Percentiles rank a stretch among this genome's conserved stretches.
phyloP scores from a whole-genome alignment of 2,329 filamentous ascomycete genomes.

The Aschersonia sp. region DNA sequence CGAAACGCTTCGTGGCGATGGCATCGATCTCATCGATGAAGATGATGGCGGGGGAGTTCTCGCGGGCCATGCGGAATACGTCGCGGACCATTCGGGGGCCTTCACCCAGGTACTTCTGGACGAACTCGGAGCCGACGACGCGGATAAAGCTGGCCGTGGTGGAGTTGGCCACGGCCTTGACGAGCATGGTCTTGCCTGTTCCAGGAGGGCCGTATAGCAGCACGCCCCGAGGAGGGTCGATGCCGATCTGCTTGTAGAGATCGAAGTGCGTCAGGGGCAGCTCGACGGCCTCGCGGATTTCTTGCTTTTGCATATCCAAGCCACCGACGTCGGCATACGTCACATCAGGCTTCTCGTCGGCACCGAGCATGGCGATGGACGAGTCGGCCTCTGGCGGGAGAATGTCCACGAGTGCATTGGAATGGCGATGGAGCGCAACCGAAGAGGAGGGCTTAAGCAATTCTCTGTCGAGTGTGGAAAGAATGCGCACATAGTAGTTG shows the following conservation, averaged over 20 bases:
- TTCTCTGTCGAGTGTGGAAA: slow-evolving; percentile 96
- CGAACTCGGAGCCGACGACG: slow-evolving; percentile 95
- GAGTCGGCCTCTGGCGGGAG: slow-evolving; percentile 97
- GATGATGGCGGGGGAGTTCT: slow-evolving; percentile 97
- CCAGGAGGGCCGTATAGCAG: slow-evolving; percentile 91
- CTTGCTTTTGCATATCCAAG: slow-evolving; percentile 98
- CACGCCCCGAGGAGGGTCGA: slow-evolving; percentile 92
- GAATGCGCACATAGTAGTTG: slow-evolving; percentile 96
- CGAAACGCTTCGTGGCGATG: slow-evolving; percentile 97
- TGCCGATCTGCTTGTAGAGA: slow-evolving; percentile 97
- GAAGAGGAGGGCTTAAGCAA: slow-evolving; percentile 96
- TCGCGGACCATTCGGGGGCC: slow-evolving; percentile 98
- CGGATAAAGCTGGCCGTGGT: slow-evolving; percentile 98
- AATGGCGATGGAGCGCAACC: slow-evolving; percentile 94
- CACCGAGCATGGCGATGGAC: slow-evolving; percentile 94
- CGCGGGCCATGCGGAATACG: slow-evolving; percentile 96
- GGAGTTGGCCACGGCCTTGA: slow-evolving; percentile 96
- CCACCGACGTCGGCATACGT: slow-evolving; percentile 97
- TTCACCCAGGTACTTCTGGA: slow-evolving; percentile 97
- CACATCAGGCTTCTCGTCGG: slow-evolving; percentile 95
- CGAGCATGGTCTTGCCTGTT: slow-evolving; percentile 92
- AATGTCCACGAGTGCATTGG: slow-evolving; percentile 96
- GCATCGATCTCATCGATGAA: slow-evolving; percentile 99
- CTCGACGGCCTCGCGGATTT: slow-evolving; percentile 96
- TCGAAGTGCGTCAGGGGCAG: slow-evolving; percentile 94